Base-by-base conservation (phyloP, 2,329 filamentous ascomycete species). In the Biscogniauxia sp. region DNA sequence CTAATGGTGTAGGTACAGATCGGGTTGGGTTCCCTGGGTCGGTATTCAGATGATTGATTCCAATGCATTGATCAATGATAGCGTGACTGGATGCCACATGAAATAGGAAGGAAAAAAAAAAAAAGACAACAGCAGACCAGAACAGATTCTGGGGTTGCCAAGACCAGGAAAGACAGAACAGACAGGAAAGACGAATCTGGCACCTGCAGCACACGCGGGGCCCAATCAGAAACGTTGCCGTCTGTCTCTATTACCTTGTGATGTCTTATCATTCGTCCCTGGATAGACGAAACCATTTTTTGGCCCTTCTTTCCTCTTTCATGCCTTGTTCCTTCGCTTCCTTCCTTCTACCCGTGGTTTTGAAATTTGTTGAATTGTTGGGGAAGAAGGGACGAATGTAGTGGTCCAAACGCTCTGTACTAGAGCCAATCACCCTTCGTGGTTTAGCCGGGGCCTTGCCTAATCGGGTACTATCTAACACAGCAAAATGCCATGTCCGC, bases 311-410 rank as follows among this genome's bases (percentile, higher is more conserved):
- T 55, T 57, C 54, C 62, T 56, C 58, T 65, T 65, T 64, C 52
- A 60, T 55, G 57, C 54, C 62, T 45, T 45, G 8, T 51, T 19
- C 13, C 20, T 32, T 25, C 20, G 32, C 54, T 19, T 37, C 52
- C 54, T 19, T 37, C 52, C 45, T 60, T 61, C 63, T 64, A 63
- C 59, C 64, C 60, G 64, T 59, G 67, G 67, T 67, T 65, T 32
- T 59, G 69, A 66, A 70, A 72, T 71, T 70, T 73, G 70, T 73
- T 73, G 70, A 73, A 73, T 73, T 73, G 70, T 73, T 73, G 70
- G 70, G 70, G 69, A 65, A 68, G 61, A 51, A 56, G 59, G 62
- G 55, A 63, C 65, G 63, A 53, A 53, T 55, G 66, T 67, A 64
- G 68, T 61, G 67, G 66, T 66, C 61, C 64, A 51, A 45, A 57